Evolutionary conservation across 352 stramenopile genomes (phyloP).

Genomic region (Thraustochytrium striatum): DNA sequence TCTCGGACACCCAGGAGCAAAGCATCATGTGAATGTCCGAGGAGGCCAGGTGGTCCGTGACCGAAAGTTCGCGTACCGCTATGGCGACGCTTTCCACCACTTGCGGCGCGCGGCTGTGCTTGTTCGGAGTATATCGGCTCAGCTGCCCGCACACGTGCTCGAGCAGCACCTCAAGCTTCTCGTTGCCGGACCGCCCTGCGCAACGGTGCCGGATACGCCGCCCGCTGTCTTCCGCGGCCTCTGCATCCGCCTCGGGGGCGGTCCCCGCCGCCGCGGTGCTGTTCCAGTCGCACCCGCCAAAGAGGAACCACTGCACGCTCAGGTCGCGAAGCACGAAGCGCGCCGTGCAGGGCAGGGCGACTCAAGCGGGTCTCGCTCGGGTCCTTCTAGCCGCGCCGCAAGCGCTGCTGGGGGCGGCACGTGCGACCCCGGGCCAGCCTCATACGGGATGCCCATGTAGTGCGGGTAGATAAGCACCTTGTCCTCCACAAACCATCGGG

Average conservation of each 20-base stretch:
- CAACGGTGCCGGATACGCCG: neutral
- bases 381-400: constrained; percentile 15
- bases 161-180: constrained; percentile 8
- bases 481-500: constrained; percentile 1
- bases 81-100: constrained; percentile 19
- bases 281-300: constrained; percentile 45
- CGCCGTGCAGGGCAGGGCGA: neutral
- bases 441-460: constrained; percentile 42
- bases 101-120: neutral
- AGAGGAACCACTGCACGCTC: constrained; percentile 19
- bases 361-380: neutral
- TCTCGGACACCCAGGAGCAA: constrained; percentile 10
- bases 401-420: constrained; percentile 17
- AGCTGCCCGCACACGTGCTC: neutral
- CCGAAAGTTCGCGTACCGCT: constrained; percentile 17
- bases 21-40: constrained; percentile 41
- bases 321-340: constrained; percentile 22
- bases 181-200: constrained; percentile 1
- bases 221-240: neutral
- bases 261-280: neutral
- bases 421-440: constrained; percentile 27
- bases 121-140: neutral
- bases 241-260: neutral
- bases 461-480: constrained; percentile 17
- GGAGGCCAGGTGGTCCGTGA: constrained; percentile 3